phyloP scores from a whole-genome alignment of 805 yeast genomes.

The Naumovozyma dairenensis region DNA sequence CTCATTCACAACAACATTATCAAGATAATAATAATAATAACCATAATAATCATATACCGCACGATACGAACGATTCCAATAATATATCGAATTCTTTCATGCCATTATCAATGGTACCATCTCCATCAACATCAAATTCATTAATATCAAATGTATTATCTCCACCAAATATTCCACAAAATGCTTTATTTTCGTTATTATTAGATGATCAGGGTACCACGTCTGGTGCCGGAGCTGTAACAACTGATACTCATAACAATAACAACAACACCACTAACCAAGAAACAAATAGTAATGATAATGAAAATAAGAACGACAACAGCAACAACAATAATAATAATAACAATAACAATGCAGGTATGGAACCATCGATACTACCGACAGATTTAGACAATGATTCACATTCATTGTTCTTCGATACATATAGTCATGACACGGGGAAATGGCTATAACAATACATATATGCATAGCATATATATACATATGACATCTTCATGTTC shows the following conservation, averaged over 20 bases:
- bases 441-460: conserved; percentile 1
- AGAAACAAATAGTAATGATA: background rate
- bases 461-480: no score
- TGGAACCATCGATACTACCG: background rate
- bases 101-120: no score
- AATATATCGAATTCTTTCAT: no score
- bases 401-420: background rate
- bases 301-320: background rate
- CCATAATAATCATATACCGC: background rate
- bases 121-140: background rate
- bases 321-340: background rate
- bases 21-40: background rate
- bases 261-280: background rate
- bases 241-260: background rate
- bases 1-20: no score
- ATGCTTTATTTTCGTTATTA: background rate
- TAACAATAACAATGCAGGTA: background rate
- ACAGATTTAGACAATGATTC: background rate
- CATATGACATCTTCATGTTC: no score
- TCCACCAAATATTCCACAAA: background rate
- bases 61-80: background rate
- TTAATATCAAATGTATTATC: background rate
- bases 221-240: no score
- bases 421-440: background rate
- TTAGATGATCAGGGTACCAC: background rate